A percentile compares a stretch with the other conserved stretches of the same genome.
These are phyloP conservation scores for Ziziphus jujuba DNA, from an alignment of 306 rosid species.

Conservation along the genomic window DNA sequence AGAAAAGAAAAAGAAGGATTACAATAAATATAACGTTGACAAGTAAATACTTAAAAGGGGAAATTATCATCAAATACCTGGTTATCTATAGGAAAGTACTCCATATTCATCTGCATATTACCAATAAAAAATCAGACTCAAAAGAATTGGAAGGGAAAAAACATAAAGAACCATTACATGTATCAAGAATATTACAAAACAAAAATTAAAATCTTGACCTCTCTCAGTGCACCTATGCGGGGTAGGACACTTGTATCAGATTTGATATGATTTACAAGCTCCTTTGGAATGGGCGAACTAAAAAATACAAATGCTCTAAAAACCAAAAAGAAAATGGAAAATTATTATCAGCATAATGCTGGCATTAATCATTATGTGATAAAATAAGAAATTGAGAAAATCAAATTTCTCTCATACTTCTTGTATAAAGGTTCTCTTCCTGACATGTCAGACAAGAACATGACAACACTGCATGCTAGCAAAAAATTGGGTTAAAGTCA, in stretches of 20 bases:
- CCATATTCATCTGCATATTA: constrained; percentile 82
- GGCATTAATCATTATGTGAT: constrained; percentile 5
- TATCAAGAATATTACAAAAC: constrained; percentile 23
- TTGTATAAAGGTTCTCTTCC: constrained; percentile 95
- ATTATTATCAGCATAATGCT: constrained; percentile 24
- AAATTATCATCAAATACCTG: constrained; percentile 57
- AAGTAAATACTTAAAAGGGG: not conserved
- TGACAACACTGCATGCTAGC: constrained; percentile 88
- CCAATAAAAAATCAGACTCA: constrained; percentile 21
- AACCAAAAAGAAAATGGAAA: constrained; percentile 12
- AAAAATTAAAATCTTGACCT: constrained; percentile 47
- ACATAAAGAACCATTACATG: not conserved
- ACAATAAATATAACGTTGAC: not conserved
- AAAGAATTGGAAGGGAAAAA: not conserved
- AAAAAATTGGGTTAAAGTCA: constrained; percentile 50
- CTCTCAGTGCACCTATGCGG: constrained; percentile 88
- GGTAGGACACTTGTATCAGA: constrained; percentile 91
- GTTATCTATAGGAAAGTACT: constrained; percentile 81
- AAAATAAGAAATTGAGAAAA: not conserved
- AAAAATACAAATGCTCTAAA: constrained; percentile 85
- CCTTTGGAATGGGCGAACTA: constrained; percentile 81
- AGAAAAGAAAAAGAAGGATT: too few relatives aligned
- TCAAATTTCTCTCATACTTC: constrained; percentile 55
- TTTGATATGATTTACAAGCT: constrained; percentile 77
- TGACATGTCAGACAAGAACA: constrained; percentile 98